Base-by-base conservation (phyloP, 208 protist species). In the Trypanosoma mega region DNA sequence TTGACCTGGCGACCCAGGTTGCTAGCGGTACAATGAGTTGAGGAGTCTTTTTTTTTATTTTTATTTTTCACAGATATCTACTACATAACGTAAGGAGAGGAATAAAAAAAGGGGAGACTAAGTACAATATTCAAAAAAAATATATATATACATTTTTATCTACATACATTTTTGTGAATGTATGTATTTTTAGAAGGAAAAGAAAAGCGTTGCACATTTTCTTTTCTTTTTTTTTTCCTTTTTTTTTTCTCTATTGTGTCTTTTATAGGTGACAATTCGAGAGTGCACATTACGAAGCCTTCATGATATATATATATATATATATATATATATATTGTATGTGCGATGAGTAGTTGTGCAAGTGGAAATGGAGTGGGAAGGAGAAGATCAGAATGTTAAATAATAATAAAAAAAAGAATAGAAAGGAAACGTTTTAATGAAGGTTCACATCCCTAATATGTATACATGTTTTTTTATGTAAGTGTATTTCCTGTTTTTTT, bases 61-160 rank as follows among this genome's bases (percentile, higher is more conserved):
- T n/a, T n/a, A n/a, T n/a, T n/a, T n/a, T n/a, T n/a, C n/a, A n/a
- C n/a, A n/a, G n/a, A n/a, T n/a, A n/a, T n/a, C n/a, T n/a, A n/a
- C n/a, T n/a, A n/a, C n/a, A n/a, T n/a, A n/a, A n/a, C n/a, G n/a
- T n/a, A 41, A 41, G 16, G 23, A 55, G 23, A 36, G 30, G 41
- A 39, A 41, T 31, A 6, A 29, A 34, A 36, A 8, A 57, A 14
- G 14, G 14, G 12, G 26, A 12, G 12, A 54, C 2, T 30, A 29
- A 12, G 21, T 5, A 31, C 18, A 53, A 36, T 48, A 18, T 4
- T 26, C 43, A 2, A 43, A 33, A 18, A n/a, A n/a, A 24, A n/a
- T 52, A 52, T 52, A 30, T 52, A 57, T 46, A 37, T 33, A 56
- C n/a, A n/a, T n/a, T n/a, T n/a, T n/a, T 56, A 44, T 58, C 7